A percentile compares a stretch with the other conserved stretches of the same genome.
Evolutionary conservation across 345 rosid species (phyloP).

Genomic region (Hibiscus mutabilis): DNA sequence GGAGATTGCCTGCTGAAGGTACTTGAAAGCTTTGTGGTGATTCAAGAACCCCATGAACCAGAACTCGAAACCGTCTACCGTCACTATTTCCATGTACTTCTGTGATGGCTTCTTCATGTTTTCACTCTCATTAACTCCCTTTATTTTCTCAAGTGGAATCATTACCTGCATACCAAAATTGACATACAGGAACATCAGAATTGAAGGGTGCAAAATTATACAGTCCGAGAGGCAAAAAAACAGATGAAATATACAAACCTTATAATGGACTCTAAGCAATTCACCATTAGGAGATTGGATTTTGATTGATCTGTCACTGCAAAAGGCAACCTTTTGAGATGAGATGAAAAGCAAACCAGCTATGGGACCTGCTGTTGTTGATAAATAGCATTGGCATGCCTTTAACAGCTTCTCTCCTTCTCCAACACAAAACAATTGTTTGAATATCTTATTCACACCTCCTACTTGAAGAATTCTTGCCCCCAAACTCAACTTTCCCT

Average conservation of each 20-base stretch:
- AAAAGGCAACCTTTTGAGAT: constrained; percentile 33
- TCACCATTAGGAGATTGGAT: constrained; percentile 39
- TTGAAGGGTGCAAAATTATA: not conserved
- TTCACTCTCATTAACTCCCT: constrained; percentile 40
- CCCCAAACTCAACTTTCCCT: constrained; percentile 32
- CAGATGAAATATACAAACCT: constrained; percentile 14
- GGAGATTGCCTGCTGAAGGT: constrained; percentile 46
- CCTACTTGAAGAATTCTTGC: constrained; percentile 39
- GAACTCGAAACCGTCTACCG: constrained; percentile 67
- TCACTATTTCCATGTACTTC: constrained; percentile 61
- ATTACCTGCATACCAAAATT: constrained; percentile 26
- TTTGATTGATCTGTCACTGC: constrained; percentile 38
- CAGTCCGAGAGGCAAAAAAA: not conserved
- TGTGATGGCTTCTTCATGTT: constrained; percentile 59
- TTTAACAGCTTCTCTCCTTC: constrained; percentile 44
- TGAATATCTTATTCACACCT: constrained; percentile 36
- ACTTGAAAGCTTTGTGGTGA: constrained; percentile 55
- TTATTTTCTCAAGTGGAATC: constrained; percentile 53
- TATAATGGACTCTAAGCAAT: constrained; percentile 34
- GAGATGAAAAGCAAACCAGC: constrained; percentile 55
- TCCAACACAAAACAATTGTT: constrained; percentile 30
- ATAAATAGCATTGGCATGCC: constrained; percentile 50
- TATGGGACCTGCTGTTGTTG: constrained; percentile 57
- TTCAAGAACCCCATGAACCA: constrained; percentile 91
- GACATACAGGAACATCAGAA: not conserved